A percentile compares a stretch with the other conserved stretches of the same genome.
These are phyloP conservation scores for Arthrinium puccinioides DNA, from an alignment of 2,329 filamentous ascomycete species.

Conservation along the genomic window DNA sequence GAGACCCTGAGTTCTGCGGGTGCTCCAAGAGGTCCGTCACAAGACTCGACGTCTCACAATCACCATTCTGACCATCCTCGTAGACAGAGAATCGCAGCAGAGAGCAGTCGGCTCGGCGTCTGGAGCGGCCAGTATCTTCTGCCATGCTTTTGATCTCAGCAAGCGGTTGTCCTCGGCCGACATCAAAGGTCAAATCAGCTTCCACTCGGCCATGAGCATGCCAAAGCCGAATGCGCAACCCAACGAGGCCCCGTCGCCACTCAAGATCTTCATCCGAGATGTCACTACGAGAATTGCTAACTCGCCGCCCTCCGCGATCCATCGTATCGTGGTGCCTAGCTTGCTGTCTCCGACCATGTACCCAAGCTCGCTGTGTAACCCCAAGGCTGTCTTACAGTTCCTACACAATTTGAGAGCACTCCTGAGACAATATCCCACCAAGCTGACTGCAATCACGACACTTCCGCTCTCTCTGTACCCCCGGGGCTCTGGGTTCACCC, in stretches of 20 bases:
- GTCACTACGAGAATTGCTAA: conserved; percentile 48
- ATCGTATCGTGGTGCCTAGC: conserved; percentile 78
- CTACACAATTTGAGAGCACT: conserved; percentile 71
- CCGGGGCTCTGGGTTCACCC: conserved; percentile 64
- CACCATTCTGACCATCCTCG: conserved; percentile 7
- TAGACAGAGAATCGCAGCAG: conserved; percentile 19
- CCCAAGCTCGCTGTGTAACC: conserved; percentile 59
- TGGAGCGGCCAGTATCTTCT: conserved; percentile 41
- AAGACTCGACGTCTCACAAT: background rate
- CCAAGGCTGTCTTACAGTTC: conserved; percentile 70
- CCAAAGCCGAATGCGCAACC: conserved; percentile 10
- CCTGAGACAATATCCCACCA: conserved; percentile 57
- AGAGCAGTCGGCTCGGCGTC: conserved; percentile 9
- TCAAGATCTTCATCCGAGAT: conserved; percentile 56
- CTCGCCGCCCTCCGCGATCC: conserved; percentile 55
- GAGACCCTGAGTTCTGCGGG: conserved; percentile 72
- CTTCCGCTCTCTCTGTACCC: conserved; percentile 76
- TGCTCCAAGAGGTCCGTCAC: conserved; percentile 54
- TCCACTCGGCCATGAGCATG: conserved; percentile 32
- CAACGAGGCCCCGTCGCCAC: conserved; percentile 37
- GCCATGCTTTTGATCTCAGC: conserved; percentile 66
- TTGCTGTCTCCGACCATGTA: conserved; percentile 85
- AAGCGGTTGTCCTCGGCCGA: conserved; percentile 49
- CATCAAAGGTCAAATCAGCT: conserved; percentile 44
- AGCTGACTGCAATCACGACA: conserved; percentile 66